Evolutionary conservation across 2,329 filamentous ascomycete genomes (phyloP), one percentile per base, ranked within the genome.

Genomic region (Biscogniauxia sp.): DNA sequence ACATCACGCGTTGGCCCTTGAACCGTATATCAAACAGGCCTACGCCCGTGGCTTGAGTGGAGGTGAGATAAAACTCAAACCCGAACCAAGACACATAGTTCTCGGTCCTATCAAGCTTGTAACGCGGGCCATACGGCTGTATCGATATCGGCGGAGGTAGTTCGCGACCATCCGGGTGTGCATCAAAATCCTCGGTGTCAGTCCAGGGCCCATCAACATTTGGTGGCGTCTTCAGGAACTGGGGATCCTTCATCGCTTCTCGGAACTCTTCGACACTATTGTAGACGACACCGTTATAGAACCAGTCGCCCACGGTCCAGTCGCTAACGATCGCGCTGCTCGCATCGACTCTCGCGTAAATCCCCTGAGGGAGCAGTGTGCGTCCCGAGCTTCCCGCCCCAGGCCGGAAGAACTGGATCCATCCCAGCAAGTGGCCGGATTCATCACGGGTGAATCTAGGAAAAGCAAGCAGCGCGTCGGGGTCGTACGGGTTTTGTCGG

Each of bases 101-200:
- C 20, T 73, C 66, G n/a, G 74, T 57, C 11, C 56, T 59, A 60
- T 79, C 76, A 11, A 79, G 64, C 15, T 62, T 59, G 57, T 73
- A 79, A n/a, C 77, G 66, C 17, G 72, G 67, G 3, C 67, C 70
- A 17, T 69, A 68, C 11, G 73, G 72, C 2, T 74, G 72, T 20
- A 86, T 73, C 13, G 81, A 77, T 26, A 78, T 75, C 13, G 87
- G 75, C 1, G 84, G 80, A 0, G 83, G 82, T 15, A 84, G 73
- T 59, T 84, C 80, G 61, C 86, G 84, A 41, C 81, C 75, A 2
- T 70, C 71, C 5, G 73, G 66, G 0, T 67, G 60, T 2, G 67
- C 59, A 8, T 74, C 74, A 26, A 69, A 60, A 50, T 69, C 69
- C 59, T 76, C 72, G 1, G 74, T 76, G 15, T 70, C 63, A 5